Base-by-base conservation (phyloP, 805 yeast genomes). In the Metschnikowia matae region DNA sequence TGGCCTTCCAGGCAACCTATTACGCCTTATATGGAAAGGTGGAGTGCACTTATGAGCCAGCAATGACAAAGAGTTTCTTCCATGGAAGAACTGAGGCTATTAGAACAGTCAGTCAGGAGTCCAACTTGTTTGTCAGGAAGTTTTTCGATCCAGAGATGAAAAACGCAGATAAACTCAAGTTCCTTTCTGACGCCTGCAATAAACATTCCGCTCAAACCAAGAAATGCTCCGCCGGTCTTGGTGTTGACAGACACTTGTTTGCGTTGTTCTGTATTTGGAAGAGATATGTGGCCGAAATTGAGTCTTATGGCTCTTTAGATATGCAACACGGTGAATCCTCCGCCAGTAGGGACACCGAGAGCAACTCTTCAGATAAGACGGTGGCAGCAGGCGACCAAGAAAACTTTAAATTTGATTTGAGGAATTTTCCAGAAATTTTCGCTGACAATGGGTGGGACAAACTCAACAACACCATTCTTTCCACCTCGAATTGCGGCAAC, bases 21-120 rank as follows among this genome's bases (percentile, higher is more conserved):
- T 90, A 88, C 63, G 95, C 96, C 0, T 75, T 90, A 36, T 90
- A 90, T 64, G 97, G 97, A 44, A 87, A 87, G 63, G 92, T 89
- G 37, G 97, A 89, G 67, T 87, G 95, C 56, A 89, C 96, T 5
- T 90, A 90, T 65, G 97, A 90, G 69, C 97, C 97, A 1, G 96
- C 96, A 7, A 90, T 90, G 97, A 91, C 97, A 3, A 90, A 90
- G 66, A 74, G 74, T 52, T 90, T 84, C 64, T 77, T 85, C 55
- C 96, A 90, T 63, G 97, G 97, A 10, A 79, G 97, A 65, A 90
- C 97, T 1, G 97, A 90, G 67, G 96, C 96, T 3, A 83, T 90
- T 49, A 77, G 97, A 61, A 80, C 96, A 0, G 97, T 90, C 4
- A 83, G 92, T 6, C 75, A 80, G 58, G 89, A 89, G 63, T 85